Percentiles rank a stretch among this genome's conserved stretches.
Conservation (phyloP, 2,329 filamentous ascomycete genomes). For the Coniochaeta prunicola region DNA sequence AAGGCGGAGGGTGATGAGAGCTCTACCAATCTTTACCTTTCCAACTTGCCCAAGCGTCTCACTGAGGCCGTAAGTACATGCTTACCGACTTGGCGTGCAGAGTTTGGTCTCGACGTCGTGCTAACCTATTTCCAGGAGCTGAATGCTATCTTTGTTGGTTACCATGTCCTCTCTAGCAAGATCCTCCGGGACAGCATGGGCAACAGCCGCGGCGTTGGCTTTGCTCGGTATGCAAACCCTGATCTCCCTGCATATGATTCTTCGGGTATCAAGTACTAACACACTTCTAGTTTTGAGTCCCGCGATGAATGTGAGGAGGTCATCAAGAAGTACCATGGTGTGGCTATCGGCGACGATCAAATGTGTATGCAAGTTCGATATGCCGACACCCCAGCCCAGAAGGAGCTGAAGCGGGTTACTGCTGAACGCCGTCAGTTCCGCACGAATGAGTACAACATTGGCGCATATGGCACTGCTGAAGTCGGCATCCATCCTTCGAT, state of each 20-base stretch:
- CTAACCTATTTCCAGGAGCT: constrained; percentile 49
- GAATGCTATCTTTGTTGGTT: constrained; percentile 70
- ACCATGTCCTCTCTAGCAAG: constrained; percentile 85
- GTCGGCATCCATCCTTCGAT: constrained; percentile 48
- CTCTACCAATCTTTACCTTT: constrained; percentile 97
- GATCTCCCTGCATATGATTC: background rate
- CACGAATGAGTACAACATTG: constrained; percentile 87
- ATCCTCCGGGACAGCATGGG: constrained; percentile 89
- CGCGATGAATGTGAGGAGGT: constrained; percentile 88
- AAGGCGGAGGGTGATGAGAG: constrained; percentile 87
- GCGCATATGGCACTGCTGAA: constrained; percentile 57
- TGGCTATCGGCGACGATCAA: constrained; percentile 66
- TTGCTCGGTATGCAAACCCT: constrained; percentile 68
- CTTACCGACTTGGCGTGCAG: background rate
- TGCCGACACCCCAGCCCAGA: constrained; percentile 93
- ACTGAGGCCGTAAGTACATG: constrained; percentile 69
- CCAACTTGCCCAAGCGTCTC: constrained; percentile 86
- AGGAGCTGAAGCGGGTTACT: constrained; percentile 92
- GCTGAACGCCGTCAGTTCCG: constrained; percentile 93
- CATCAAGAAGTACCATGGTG: constrained; percentile 78
- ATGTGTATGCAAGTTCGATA: constrained; percentile 91
- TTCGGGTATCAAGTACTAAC: background rate
- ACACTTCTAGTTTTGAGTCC: constrained; percentile 64
- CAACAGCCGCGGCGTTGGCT: constrained; percentile 93
- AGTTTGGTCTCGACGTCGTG: constrained; percentile 1